A percentile compares a stretch with the other conserved stretches of the same genome.
phyloP scores from a whole-genome alignment of 306 rosid genomes.

The Styphnolobium japonicum region DNA sequence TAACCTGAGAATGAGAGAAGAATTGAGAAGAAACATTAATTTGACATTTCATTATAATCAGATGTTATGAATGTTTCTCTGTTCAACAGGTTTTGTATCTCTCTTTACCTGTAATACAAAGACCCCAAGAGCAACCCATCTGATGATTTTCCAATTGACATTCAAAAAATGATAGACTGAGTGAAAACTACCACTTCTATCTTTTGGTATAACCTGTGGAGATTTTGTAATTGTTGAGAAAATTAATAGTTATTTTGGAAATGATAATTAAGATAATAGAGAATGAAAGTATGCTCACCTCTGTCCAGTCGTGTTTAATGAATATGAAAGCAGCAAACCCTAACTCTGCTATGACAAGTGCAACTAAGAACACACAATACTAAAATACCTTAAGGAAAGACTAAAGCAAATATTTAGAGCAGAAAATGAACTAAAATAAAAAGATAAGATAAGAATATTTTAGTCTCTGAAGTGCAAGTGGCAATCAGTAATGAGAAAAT shows the following conservation, averaged over 20 bases:
- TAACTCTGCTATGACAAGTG: conserved; percentile 7
- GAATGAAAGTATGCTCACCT: conserved; percentile 20
- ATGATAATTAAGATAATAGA: not conserved
- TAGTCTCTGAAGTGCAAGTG: too few species aligned
- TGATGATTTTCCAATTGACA: conserved; percentile 14
- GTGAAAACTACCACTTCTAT: not conserved
- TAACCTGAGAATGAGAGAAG: not conserved
- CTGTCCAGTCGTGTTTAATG: conserved; percentile 19
- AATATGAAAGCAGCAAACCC: conserved; percentile 11
- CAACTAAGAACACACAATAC: conserved; percentile 20
- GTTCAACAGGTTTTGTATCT: not conserved
- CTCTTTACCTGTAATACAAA: conserved; percentile 18
- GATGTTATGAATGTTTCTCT: not conserved
- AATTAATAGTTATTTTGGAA: not conserved
- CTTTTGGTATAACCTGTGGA: conserved; percentile 16
- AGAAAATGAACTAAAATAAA: not conserved
- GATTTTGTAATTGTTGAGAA: not conserved
- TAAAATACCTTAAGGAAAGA: conserved; percentile 14
- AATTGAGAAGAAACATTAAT: not conserved
- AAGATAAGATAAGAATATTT: not conserved
- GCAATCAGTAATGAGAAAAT: too few species aligned
- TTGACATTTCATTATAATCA: not conserved
- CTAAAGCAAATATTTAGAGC: not conserved
- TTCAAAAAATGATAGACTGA: conserved; percentile 10
- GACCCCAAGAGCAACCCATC: conserved; percentile 24